phyloP scores from a whole-genome alignment of 2,329 filamentous ascomycete species.

The Seiridium unicorne region DNA sequence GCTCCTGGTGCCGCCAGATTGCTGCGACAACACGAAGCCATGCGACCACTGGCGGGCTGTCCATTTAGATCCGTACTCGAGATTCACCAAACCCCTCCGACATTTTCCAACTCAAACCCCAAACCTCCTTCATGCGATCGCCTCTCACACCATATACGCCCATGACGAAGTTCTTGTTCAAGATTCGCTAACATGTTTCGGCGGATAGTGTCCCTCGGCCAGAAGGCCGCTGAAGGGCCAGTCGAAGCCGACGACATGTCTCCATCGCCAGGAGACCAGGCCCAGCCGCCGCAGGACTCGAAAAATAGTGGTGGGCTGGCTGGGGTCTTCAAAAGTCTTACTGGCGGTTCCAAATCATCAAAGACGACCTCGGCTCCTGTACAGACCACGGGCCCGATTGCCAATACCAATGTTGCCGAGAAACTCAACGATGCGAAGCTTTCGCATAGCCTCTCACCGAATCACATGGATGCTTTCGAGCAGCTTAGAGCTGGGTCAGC shows the following conservation, averaged over 20 bases:
- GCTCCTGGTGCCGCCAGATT: background rate
- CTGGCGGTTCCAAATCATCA: slow-evolving; percentile 49
- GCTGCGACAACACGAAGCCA: background rate
- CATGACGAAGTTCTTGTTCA: too few relatives aligned
- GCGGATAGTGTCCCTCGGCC: slow-evolving; percentile 42
- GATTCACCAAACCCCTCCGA: background rate
- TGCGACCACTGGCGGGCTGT: too few relatives aligned
- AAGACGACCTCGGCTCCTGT: slow-evolving; percentile 47
- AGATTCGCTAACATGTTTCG: slow-evolving; percentile 38
- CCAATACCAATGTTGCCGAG: slow-evolving; percentile 40
- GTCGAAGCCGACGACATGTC: slow-evolving; percentile 49
- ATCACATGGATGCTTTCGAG: slow-evolving; percentile 54
- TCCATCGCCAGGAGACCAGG: slow-evolving; percentile 56
- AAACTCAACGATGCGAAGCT: slow-evolving; percentile 39
- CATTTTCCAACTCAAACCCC: background rate
- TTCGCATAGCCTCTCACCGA: slow-evolving; percentile 44
- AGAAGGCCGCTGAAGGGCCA: slow-evolving; percentile 36
- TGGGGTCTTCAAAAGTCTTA: slow-evolving; percentile 63
- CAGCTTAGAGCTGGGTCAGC: slow-evolving; percentile 49
- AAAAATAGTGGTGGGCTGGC: slow-evolving; percentile 53
- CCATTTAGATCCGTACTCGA: too few relatives aligned
- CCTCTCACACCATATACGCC: too few relatives aligned
- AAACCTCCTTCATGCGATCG: background rate
- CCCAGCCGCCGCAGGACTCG: slow-evolving; percentile 51
- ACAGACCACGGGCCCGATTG: slow-evolving; percentile 33